A percentile compares a stretch with the other conserved stretches of the same genome.
These are phyloP conservation scores for Coemansia sp. DNA, from an alignment of 192 early-diverging fungal species.

Conservation along the genomic window DNA sequence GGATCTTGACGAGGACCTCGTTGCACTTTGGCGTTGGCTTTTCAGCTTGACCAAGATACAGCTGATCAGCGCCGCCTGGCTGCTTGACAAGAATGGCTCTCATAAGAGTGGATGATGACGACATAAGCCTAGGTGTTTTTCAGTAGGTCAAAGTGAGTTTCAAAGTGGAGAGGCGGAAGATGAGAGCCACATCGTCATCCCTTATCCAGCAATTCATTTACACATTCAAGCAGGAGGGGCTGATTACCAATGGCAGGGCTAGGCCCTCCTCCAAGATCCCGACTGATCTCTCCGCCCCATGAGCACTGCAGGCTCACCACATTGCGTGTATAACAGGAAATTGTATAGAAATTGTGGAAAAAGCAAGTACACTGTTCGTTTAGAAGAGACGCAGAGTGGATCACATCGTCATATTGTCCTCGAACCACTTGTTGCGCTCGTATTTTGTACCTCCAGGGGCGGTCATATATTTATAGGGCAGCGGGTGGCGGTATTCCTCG, in stretches of 20 bases:
- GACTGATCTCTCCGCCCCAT: not conserved
- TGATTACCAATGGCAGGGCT: not conserved
- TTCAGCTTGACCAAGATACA: conserved; percentile 50
- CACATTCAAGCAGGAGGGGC: too few species aligned
- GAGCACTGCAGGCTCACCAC: not conserved
- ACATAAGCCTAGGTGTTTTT: not conserved
- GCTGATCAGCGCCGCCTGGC: conserved; percentile 52
- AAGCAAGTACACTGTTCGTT: not conserved
- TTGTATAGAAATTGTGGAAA: not conserved
- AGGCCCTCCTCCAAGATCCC: not conserved
- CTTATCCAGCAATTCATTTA: not conserved
- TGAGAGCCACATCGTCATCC: not conserved
- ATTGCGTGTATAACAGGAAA: not conserved
- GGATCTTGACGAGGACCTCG: conserved; percentile 57
- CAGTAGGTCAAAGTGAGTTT: not conserved
- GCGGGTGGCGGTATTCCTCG: conserved; percentile 70
- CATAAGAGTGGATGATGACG: conserved; percentile 22
- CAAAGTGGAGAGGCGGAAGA: not conserved
- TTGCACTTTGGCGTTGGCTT: conserved; percentile 43
- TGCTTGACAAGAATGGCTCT: conserved; percentile 53
- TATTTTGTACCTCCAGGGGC: conserved; percentile 54
- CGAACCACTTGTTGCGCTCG: conserved; percentile 56
- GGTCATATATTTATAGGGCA: conserved; percentile 71
- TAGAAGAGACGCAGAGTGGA: not conserved
- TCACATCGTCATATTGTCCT: conserved; percentile 44